Evolutionary conservation across 257 asterid species (phyloP).

Genomic region (Echites panduratus): DNA sequence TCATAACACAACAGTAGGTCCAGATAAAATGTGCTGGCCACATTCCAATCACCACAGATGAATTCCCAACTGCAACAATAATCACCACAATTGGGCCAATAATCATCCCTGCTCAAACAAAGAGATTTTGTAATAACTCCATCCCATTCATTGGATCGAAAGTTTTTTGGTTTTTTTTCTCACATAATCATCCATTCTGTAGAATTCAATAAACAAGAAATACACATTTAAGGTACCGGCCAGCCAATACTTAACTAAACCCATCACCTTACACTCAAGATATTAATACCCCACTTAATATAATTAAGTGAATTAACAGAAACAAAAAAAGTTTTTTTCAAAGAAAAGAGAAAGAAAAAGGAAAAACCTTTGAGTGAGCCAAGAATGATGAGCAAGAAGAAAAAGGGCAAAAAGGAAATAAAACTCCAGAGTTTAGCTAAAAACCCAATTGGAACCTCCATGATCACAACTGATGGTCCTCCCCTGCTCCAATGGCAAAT

Average conservation of each 20-base stretch:
- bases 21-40: conserved; percentile 87
- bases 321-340: neutral
- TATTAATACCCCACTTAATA: neutral
- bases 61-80: conserved; percentile 51
- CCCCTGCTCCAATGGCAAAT: neutral
- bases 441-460: conserved; percentile 84
- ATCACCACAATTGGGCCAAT: conserved; percentile 46
- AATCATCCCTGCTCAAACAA: conserved; percentile 53
- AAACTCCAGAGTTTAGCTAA: conserved; percentile 69
- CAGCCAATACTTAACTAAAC: neutral
- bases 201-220: neutral
- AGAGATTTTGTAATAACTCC: neutral
- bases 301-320: neutral
- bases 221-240: neutral
- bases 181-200: neutral
- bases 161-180: too few relatives aligned
- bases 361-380: conserved; percentile 64
- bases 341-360: neutral
- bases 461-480: conserved; percentile 4
- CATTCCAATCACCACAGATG: conserved; percentile 72
- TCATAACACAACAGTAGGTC: conserved; percentile 73
- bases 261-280: neutral
- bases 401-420: conserved; percentile 74
- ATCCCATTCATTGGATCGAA: neutral
- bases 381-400: conserved; percentile 58